Evolutionary conservation across 805 yeast species (phyloP).

Genomic region (Lipomyces mesembrius): DNA sequence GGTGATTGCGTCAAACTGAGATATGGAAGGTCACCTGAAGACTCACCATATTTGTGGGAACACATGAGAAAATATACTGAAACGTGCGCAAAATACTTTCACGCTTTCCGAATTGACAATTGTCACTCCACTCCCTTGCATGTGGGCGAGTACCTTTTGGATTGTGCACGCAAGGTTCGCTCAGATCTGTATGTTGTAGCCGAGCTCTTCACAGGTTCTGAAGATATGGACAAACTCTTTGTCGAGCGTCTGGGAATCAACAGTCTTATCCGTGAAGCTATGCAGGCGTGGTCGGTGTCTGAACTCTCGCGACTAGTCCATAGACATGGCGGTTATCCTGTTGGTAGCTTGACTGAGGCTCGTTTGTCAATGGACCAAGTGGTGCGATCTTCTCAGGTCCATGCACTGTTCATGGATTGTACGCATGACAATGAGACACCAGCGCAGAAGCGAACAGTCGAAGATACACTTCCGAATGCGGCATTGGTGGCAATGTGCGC

Average conservation of each 20-base stretch:
- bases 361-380: conserved; percentile 51
- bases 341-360: conserved; percentile 72
- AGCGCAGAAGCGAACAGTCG: conserved; percentile 84
- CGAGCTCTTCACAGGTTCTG: conserved; percentile 91
- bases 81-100: conserved; percentile 71
- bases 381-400: conserved; percentile 75
- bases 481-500: conserved; percentile 92
- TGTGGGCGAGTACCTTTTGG: conserved; percentile 87
- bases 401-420: conserved; percentile 95
- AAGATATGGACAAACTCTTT: conserved; percentile 83
- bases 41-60: conserved; percentile 88
- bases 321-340: conserved; percentile 92
- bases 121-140: conserved; percentile 96
- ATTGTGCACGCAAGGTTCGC: conserved; percentile 81
- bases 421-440: conserved; percentile 96
- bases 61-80: conserved; percentile 80
- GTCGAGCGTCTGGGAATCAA: conserved; percentile 90
- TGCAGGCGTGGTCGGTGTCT: conserved; percentile 91
- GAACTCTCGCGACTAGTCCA: conserved; percentile 87
- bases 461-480: conserved; percentile 93
- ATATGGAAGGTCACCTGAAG: conserved; percentile 76
- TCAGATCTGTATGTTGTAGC: conserved; percentile 93
- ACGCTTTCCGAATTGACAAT: conserved; percentile 91
- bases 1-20: conserved; percentile 94
- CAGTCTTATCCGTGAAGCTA: conserved; percentile 90